A percentile compares a stretch with the other conserved stretches of the same genome.
These are phyloP conservation scores for Aspergillus pseudoterreus DNA, from an alignment of 2,329 filamentous ascomycete species.

Conservation along the genomic window DNA sequence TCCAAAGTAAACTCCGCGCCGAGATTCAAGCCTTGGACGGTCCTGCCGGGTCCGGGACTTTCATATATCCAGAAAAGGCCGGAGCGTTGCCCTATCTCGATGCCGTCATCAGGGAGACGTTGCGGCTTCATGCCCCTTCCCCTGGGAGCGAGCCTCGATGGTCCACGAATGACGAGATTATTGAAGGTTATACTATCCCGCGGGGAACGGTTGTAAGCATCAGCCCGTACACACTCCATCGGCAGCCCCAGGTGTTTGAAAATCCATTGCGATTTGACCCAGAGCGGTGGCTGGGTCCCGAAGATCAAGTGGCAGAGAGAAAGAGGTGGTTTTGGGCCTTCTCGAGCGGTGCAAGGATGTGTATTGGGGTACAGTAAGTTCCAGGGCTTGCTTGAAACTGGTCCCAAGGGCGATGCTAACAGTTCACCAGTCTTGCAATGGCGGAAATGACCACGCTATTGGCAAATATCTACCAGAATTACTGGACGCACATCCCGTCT, in stretches of 20 bases:
- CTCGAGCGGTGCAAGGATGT: conserved; percentile 40
- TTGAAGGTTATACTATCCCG: conserved; percentile 34
- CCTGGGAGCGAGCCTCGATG: conserved; percentile 49
- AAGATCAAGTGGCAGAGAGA: conserved; percentile 22
- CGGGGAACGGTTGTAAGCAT: conserved; percentile 31
- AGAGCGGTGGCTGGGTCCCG: conserved; percentile 25
- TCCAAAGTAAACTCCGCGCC: conserved; percentile 43
- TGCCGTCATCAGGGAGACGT: conserved; percentile 50
- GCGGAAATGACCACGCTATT: conserved; percentile 49
- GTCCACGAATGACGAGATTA: conserved; percentile 22
- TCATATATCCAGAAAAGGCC: conserved; percentile 33
- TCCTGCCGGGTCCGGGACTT: conserved; percentile 21
- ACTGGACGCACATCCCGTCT: conserved; percentile 32
- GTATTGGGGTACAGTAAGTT: conserved; percentile 36
- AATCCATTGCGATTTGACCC: conserved; percentile 28
- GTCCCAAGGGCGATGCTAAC: not conserved
- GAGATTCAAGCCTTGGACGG: conserved; percentile 37
- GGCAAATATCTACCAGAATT: conserved; percentile 44
- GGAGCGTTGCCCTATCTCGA: conserved; percentile 45
- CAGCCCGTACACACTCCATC: conserved; percentile 32
- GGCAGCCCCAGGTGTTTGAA: conserved; percentile 29
- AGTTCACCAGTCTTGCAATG: conserved; percentile 41
- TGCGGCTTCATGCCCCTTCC: conserved; percentile 49
- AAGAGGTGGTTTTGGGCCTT: conserved; percentile 38
- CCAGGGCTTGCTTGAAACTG: not conserved